Evolutionary conservation across 129 eudicot species (phyloP), one percentile per base, ranked within the genome.

Genomic region (Apium graveolens): DNA sequence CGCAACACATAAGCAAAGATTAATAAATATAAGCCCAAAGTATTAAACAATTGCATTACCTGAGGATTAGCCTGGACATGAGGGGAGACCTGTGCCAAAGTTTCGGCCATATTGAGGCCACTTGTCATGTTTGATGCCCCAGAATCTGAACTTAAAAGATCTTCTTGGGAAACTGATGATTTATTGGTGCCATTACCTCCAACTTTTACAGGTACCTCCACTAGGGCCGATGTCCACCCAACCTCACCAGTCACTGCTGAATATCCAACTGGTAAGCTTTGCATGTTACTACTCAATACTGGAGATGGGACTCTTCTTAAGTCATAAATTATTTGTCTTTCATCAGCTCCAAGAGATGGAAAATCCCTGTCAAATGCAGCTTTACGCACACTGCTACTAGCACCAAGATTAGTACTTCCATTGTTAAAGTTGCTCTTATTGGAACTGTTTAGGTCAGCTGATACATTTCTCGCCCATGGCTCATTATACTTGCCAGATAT

Each of bases 141-240:
- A 83, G 87, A 76, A 13, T 81, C 29, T 18, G 85, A 73, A 72
- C 84, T 81, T n/a, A 82, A 44, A 53, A 85, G 78, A 79, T 80
- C 73, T 35, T 75, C 77, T 83, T 81, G 86, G 73, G 78, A 81
- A 81, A 70, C 84, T 39, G 93, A 69, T 5, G 86, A 31, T 20
- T 43, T 11, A 70, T 80, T 79, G 60, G 76, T 45, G 46, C 82
- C 87, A 72, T 82, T 86, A 78, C 83, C 87, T 78, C 87, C 93
- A 80, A 80, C 90, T 39, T 85, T 72, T 65, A 84, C 84, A 31
- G 97, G 97, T 70, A 86, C 95, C 81, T 92, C 99, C 62, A 93
- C 97, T 74, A 96, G 82, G 69, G 99, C 97, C 0, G 99, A 96
- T 5, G 95, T 90, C 99, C 97, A 96, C 78, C 91, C 92, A 77